Evolutionary conservation across 371 early-diverging fungal genomes (phyloP).

Genomic region (Mucor plumbeus): DNA sequence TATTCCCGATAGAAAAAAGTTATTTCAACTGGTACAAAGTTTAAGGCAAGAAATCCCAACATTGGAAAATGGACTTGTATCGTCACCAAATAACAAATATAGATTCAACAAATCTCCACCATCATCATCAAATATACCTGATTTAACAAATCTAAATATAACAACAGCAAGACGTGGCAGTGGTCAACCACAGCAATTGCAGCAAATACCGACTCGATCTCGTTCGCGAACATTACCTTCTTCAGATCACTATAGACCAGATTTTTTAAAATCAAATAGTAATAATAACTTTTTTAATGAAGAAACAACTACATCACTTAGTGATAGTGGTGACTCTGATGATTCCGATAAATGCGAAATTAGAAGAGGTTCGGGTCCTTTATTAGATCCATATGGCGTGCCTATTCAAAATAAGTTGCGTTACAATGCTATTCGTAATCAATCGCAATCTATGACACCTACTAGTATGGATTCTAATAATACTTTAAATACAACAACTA

Average conservation of each 20-base stretch:
- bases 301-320: not conserved
- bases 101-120: slow-evolving; percentile 16
- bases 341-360: slow-evolving; percentile 25
- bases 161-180: slow-evolving; percentile 18
- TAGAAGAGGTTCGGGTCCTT: slow-evolving; percentile 37
- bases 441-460: slow-evolving; percentile 5
- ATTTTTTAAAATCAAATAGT: slow-evolving; percentile 19
- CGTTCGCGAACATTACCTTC: slow-evolving; percentile 39
- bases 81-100: slow-evolving; percentile 16
- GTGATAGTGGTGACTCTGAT: slow-evolving; percentile 18
- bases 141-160: slow-evolving; percentile 7
- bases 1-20: slow-evolving; percentile 76
- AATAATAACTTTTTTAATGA: slow-evolving; percentile 10
- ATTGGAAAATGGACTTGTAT: slow-evolving; percentile 38
- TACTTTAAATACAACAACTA: not conserved
- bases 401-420: slow-evolving; percentile 29
- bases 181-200: slow-evolving; percentile 5
- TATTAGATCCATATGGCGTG: slow-evolving; percentile 41
- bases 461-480: not conserved
- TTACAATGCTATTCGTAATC: slow-evolving; percentile 1
- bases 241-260: slow-evolving; percentile 23
- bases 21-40: slow-evolving; percentile 64
- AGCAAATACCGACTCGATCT: slow-evolving; percentile 32
- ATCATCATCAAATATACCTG: not conserved
- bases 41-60: slow-evolving; percentile 40